These are phyloP conservation scores for Epichloe sibirici DNA, from an alignment of 2,329 filamentous ascomycete species.

Conservation along the genomic window DNA sequence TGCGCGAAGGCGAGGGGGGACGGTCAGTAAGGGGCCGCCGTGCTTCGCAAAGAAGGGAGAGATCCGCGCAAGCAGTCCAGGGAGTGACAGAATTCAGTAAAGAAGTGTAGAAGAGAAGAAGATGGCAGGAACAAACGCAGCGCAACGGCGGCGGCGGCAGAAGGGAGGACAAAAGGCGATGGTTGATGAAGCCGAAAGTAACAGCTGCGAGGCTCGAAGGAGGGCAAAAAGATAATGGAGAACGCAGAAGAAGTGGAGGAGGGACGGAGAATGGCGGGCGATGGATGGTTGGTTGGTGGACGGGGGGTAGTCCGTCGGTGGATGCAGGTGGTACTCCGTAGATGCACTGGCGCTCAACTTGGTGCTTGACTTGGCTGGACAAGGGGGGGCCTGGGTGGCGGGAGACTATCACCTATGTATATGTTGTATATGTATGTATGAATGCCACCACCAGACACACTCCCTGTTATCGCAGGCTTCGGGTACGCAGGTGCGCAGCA, in stretches of 20 bases:
- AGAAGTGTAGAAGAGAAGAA: background rate
- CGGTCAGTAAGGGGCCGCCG: conserved; percentile 3
- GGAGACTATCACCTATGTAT: background rate
- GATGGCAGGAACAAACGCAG: background rate
- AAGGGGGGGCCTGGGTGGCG: background rate
- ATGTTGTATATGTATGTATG: no score
- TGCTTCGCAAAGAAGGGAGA: background rate
- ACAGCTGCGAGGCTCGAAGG: conserved; percentile 1
- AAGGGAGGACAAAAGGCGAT: background rate
- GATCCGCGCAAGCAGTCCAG: background rate
- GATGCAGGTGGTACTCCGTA: conserved; percentile 1
- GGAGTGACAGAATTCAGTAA: background rate
- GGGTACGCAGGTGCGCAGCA: no score
- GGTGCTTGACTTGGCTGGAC: background rate
- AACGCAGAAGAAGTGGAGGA: conserved; percentile 6
- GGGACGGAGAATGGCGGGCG: conserved; percentile 4
- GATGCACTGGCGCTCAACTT: conserved; percentile 1
- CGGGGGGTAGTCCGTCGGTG: background rate
- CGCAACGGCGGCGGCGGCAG: conserved; percentile 1
- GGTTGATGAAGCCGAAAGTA: conserved; percentile 4
- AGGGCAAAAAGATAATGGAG: conserved; percentile 7
- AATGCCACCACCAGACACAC: no score
- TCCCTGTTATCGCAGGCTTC: no score
- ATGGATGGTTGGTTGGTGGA: conserved; percentile 4
- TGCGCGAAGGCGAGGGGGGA: conserved; percentile 6